Evolutionary conservation across 176 grass and related monocot species (phyloP), one percentile per base, ranked within the genome.

Genomic region (Triticum turgidum): DNA sequence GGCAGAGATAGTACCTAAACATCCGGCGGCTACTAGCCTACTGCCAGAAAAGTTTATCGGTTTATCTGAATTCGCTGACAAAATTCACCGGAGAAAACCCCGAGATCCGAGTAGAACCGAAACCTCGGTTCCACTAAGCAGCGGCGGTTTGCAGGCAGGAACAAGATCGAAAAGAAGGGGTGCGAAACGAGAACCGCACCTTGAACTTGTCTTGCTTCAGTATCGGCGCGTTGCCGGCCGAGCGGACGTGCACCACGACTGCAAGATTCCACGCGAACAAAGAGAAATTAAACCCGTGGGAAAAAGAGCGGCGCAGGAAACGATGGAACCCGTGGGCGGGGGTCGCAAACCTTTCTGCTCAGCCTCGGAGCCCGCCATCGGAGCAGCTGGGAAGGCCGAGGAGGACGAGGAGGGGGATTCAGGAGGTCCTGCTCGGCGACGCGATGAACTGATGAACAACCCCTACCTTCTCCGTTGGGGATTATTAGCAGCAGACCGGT

Each of bases 121-220:
- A 51, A 29, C 72, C 22, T 51, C 44, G 44, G 51, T 49, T 51
- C 8, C 14, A 14, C 72, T 17, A 49, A 17, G 24, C 22, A 5
- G 72, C 3, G 25, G 68, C 4, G 2, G 58, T 77, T 30, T 7
- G 18, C 35, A 59, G 24, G 64, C 64, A 9, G 11, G 21, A 33
- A n/a, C 17, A 76, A 41, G 35, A 8, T 65, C 14, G 7, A 4
- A 7, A 33, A 22, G 4, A 0, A 10, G 27, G 37, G 6, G 5
- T 54, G 29, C 1, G 41, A 12, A 37, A 65, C 45, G 63, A 78
- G 35, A 33, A 12, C 6, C 83, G 22, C 67, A 92, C 92, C 92
- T 91, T 94, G 78, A 97, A 97, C 62, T 97, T 97, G 35, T 84
- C 63, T 61, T 97, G 92, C 82, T 97, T 97, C 34, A 94, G 95